phyloP scores from a whole-genome alignment of 2,329 filamentous ascomycete genomes.

The Aspergillus sp. region DNA sequence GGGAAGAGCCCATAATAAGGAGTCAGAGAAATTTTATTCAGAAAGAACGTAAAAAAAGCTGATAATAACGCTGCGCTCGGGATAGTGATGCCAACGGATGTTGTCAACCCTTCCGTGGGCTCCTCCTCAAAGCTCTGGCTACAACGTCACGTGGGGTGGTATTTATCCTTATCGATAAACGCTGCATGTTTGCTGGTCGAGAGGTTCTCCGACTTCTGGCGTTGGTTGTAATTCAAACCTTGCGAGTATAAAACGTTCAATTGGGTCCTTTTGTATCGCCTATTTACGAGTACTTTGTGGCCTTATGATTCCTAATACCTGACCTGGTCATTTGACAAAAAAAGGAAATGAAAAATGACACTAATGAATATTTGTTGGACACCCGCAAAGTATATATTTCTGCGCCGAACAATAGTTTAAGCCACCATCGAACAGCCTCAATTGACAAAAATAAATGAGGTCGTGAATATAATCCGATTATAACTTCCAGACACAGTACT shows the following conservation, averaged over 20 bases:
- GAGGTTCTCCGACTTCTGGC: not conserved
- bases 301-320: too few relatives aligned
- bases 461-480: too few relatives aligned
- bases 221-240: not conserved
- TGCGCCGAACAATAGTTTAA: not conserved
- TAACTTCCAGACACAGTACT: too few relatives aligned
- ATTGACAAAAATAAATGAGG: too few relatives aligned
- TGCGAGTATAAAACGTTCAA: not conserved
- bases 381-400: not conserved
- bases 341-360: too few relatives aligned
- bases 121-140: conserved; percentile 13
- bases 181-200: not conserved
- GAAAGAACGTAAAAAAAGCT: not conserved
- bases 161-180: conserved; percentile 26
- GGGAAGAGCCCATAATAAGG: conserved; percentile 9
- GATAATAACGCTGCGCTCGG: not conserved
- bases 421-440: not conserved
- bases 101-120: conserved; percentile 22
- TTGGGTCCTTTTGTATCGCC: too few relatives aligned
- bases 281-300: too few relatives aligned
- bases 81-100: conserved; percentile 15
- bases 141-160: conserved; percentile 22
- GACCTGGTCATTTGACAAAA: too few relatives aligned
- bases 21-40: not conserved
- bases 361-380: too few relatives aligned